Percentiles rank a stretch among this genome's conserved stretches.
These are phyloP conservation scores for Termitomyces sp. DNA, from an alignment of 768 basidiomycete genomes.

Conservation along the genomic window DNA sequence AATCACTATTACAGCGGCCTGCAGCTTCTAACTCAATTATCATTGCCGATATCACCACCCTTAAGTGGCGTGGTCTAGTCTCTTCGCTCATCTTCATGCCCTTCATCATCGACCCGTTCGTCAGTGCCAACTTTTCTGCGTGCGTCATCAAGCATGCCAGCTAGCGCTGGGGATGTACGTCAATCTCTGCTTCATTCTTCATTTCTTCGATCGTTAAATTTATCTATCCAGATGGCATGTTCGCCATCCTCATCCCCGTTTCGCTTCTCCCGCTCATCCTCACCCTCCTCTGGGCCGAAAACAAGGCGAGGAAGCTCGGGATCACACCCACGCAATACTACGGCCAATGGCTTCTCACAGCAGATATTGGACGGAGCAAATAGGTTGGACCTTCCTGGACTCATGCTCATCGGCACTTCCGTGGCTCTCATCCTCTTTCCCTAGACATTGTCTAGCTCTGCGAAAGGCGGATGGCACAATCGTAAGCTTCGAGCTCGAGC, in stretches of 20 bases:
- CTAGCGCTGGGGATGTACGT: conserved; percentile 72
- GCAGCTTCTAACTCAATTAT: conserved; percentile 63
- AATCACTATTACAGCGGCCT: conserved; percentile 38
- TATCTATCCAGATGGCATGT: conserved; percentile 44
- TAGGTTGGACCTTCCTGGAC: conserved; percentile 46
- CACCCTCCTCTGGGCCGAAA: conserved; percentile 53
- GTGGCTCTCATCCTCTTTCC: conserved; percentile 53
- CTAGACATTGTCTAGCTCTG: conserved; percentile 42
- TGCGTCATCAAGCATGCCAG: conserved; percentile 35
- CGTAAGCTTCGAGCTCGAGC: conserved; percentile 26
- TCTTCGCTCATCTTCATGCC: conserved; percentile 39
- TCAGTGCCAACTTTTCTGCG: conserved; percentile 61
- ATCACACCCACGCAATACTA: conserved; percentile 8
- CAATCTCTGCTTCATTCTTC: background rate
- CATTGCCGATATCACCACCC: conserved; percentile 58
- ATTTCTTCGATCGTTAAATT: background rate
- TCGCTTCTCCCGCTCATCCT: conserved; percentile 48
- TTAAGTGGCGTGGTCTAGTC: conserved; percentile 47
- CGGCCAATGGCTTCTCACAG: conserved; percentile 11
- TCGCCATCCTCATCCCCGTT: conserved; percentile 51
- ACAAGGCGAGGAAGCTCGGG: conserved; percentile 38
- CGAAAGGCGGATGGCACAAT: conserved; percentile 40
- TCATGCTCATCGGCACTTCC: conserved; percentile 45
- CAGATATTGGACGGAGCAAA: conserved; percentile 21
- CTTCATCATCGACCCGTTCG: conserved; percentile 60